Percentiles rank a stretch among this genome's conserved stretches.
These are phyloP conservation scores for Euryodendron excelsum DNA, from an alignment of 148 eudicot genomes.

Conservation along the genomic window DNA sequence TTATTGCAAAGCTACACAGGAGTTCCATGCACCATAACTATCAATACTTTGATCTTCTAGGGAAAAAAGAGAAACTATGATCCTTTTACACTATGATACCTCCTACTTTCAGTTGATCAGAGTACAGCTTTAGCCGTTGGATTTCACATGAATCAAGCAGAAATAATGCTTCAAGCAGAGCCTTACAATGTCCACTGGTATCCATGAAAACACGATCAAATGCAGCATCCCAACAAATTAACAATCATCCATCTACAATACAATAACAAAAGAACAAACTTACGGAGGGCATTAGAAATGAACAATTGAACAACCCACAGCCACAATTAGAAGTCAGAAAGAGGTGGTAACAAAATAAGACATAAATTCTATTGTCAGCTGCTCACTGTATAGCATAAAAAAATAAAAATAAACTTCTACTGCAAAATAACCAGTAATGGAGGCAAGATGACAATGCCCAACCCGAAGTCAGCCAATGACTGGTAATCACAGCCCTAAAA, in stretches of 20 bases:
- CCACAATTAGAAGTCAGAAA: not conserved
- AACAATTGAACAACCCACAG: not conserved
- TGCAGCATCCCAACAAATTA: conserved; percentile 44
- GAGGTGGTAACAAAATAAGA: not conserved
- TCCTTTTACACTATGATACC: conserved; percentile 9
- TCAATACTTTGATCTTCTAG: not conserved
- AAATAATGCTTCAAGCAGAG: conserved; percentile 3
- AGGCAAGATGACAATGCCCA: conserved; percentile 36
- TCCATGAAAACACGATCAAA: conserved; percentile 41
- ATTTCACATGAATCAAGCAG: conserved; percentile 9
- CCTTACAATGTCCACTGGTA: conserved; percentile 29
- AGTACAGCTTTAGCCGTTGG: not conserved
- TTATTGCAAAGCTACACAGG: not conserved
- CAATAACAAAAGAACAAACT: conserved; percentile 27
- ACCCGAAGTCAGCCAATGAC: conserved; percentile 39
- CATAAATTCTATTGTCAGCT: not conserved
- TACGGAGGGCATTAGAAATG: conserved; percentile 25
- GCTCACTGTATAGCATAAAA: not conserved
- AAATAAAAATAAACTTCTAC: not conserved
- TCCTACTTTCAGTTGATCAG: not conserved
- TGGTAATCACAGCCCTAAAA: conserved; percentile 58
- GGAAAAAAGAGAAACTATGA: not conserved
- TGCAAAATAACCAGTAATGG: conserved; percentile 2
- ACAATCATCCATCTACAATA: conserved; percentile 81
- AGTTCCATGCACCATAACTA: not conserved